Evolutionary conservation across 2,329 filamentous ascomycete genomes (phyloP), one percentile per base, ranked within the genome.

Genomic region (Zymoseptoria passerinii): DNA sequence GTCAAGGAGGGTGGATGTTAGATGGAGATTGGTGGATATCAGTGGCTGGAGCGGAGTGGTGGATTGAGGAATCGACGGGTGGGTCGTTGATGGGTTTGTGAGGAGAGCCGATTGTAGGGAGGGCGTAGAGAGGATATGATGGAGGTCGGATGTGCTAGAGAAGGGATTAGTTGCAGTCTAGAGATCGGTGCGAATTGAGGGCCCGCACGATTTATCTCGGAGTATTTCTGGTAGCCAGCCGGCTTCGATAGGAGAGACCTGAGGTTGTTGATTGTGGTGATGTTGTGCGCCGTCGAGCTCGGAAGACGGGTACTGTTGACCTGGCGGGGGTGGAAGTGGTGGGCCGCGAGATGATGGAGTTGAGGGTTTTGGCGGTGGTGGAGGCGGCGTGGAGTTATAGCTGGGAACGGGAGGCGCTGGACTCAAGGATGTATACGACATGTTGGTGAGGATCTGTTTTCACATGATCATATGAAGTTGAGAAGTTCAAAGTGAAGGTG

Each of bases 201-300:
- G 60, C 76, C 76, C 83, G 64, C 77, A 95, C 90, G 89, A 86
- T 77, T 94, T 95, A 68, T 94, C 88, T 68, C 88, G 83, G 1
- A 96, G 76, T 10, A 84, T 76, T 60, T 83, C 81, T 1, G 91
- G 91, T 2, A 96, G 79, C 91, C 91, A 96, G 62, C 85, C 82
- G 55, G 88, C 84, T 50, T 75, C 73, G 28, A 72, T 68, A 13
- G 63, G 53, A 3, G 67, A 66, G 4, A 68, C 58, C 9, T 56
- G 50, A 13, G 63, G 63, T 13, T 56, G 60, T 48, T 66, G 62
- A 28, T 54, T 50, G n/a, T 58, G 59, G 23, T 27, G 28, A 8
- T 28, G 59, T 23, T 65, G 58, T 40, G 56, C 61, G 16, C 60
- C 68, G 48, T 69, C 67, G 10, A 68, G 61, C 49, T 70, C 67